Base-by-base conservation (phyloP, 805 yeast genomes). In the Pichia thaimueangensis region DNA sequence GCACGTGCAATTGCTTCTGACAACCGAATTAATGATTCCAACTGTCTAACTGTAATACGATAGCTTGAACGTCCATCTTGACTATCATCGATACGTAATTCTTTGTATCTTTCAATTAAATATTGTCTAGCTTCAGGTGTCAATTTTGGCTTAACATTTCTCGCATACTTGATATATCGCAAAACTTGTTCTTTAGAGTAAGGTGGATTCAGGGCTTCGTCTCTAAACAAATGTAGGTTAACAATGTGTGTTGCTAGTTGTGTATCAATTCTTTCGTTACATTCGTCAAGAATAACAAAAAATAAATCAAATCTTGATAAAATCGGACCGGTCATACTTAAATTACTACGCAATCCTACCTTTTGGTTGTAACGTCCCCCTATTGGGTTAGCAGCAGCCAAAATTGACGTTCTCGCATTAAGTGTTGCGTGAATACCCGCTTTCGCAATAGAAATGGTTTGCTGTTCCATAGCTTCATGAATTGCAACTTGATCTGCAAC, bases 391-490 rank as follows among this genome's bases (percentile, higher is more conserved):
- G 98, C 98, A n/a, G 98, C 97, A 0, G 98, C 98, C 38, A 93
- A 67, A 54, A 93, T 93, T 0, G 97, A 87, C 0, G 98, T 87
- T 57, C 98, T 76, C 1, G 98, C 98, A 62, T 93, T 93, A 56
- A 93, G 69, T 1, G 98, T 93, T 2, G 98, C 97, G 58, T 93
- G 97, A 50, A 93, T 93, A 58, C 98, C 98, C 1, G 98, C 98
- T 62, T 93, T 93, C 10, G 98, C 97, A 57, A 93, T 93, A 13
- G 97, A 89, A 52, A 93, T 93, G 0, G 98, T 93, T 64, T 93
- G 98, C 67, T 93, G 98, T 73, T 93, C 98, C 98, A 93, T 93
- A 20, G 97, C 98, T 68, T 93, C 98, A 67, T 93, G 98, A 68
- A 93, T 91, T 3, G 97, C 97, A 42, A 93, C 97, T 66, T 93